Evolutionary conservation across 1,284 basidiomycete species (phyloP), one percentile per base, ranked within the genome.

Genomic region (Cutaneotrichosporon mucoides): DNA sequence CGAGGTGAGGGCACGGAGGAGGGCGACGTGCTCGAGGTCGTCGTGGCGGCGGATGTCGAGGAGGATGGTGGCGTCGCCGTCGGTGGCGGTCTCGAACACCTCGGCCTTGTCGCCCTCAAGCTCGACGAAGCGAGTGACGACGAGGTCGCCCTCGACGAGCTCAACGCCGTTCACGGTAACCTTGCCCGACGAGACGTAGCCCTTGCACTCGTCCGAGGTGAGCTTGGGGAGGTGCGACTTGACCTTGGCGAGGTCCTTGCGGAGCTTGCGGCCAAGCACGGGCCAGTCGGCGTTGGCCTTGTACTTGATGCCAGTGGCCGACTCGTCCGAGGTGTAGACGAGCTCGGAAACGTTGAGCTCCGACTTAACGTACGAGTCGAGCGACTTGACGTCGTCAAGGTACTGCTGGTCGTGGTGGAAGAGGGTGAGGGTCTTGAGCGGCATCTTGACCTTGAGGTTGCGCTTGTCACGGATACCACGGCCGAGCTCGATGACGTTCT

Each of bases 331-430:
- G 50, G 88, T 93, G 81, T 97, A 91, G 63, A 89, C 78, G 65
- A 99, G 81, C 66, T 92, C 88, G 54, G 91, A 90, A 56, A 99
- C 86, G 79, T 99, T 99, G 73, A 99, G 87, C 79, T 99, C 96
- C 46, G 92, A 94, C 71, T 88, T 83, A 69, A 99, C 88, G 81
- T 99, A 99, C 55, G 86, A 82, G 69, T 91, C 86, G 57, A 99
- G 83, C 13, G 88, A 87, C 66, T 84, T 84, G 72, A 92, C 87
- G 73, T 99, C 96, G 51, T 85, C 85, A 59, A 97, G 84, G 80
- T 92, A 99, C 73, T 88, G 82, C 57, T 83, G 76, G 63, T 93
- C 88, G 45, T 89, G 85, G 77, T 99, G 94, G 89, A 95, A 99
- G 60, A 99, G 86, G 62, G 95, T 81, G 48, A 99, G 84, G 76